Evolutionary conservation across 768 basidiomycete genomes (phyloP), one percentile per base, ranked within the genome.

Genomic region (Trametopsis cervina): DNA sequence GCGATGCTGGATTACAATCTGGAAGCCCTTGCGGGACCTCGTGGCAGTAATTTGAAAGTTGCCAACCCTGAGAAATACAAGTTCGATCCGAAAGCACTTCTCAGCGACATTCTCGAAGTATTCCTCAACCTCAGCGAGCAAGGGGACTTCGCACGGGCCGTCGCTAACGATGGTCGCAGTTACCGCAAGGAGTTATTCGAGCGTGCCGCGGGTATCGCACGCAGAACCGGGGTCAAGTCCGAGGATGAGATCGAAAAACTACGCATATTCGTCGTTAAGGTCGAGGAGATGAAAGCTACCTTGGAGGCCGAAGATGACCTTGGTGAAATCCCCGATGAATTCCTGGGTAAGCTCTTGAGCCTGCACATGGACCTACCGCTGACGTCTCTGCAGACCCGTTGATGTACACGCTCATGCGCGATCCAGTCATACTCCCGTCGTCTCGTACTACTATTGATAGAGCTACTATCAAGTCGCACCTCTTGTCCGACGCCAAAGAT

Each of bases 1-100:
- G 94, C 94, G 0, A 97, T 96, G 89, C 67, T 99, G 58, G 89
- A 96, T 62, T 92, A 93, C 68, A 97, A 98, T 60, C 73, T 99
- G 17, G 81, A 85, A 42, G 84, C 83, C 2, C 80, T 99, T 20
- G 89, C 83, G 39, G 96, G 96, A 0, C 92, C 94, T 4, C 82
- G 79, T 54, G 94, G 84, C 66, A 80, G 85, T 53, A 86, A 95
- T 29, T 76, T 99, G 11, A 81, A 76, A 51, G 91, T 98, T 50
- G 75, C 81, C 51, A 83, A 96, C 44, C 81, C 81, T 5, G 88
- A 94, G 57, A 91, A 92, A 64, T 86, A 89, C 65, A 82, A 80
- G 55, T 99, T 97, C 72, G 78, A 87, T 43, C 92, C 95, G 0
- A 83, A 77, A 59, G 75, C 73, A 25, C 72, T 98, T 25, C 74